Evolutionary conservation across 805 yeast species (phyloP), one percentile per base, ranked within the genome.

Genomic region (Wickerhamiella kazuoi): DNA sequence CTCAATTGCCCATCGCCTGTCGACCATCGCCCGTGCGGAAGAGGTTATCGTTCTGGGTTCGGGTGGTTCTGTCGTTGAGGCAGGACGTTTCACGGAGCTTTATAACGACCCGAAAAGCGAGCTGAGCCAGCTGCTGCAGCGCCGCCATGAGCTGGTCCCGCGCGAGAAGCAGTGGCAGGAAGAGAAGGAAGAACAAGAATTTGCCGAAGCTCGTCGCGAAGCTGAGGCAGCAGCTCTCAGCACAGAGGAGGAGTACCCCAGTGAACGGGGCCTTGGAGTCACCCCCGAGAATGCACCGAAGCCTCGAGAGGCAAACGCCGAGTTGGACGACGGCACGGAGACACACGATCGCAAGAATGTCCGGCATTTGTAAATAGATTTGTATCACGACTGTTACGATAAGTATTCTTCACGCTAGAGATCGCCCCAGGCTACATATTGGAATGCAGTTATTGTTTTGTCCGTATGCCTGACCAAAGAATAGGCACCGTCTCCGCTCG

Each of bases 1-100:
- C 31, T 79, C 90, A 34, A 84, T 87, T 50, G 96, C 96, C 1
- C 97, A 87, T 56, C 67, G 96, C 50, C 66, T 86, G 39, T 76
- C 90, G 13, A 87, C 97, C 0, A 87, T 87, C 43, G 73, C 74
- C 49, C 73, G 83, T 59, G 77, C 93, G 49, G 76, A 82, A 30
- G 67, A 82, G 46, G 76, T 86, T 11, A 69, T 87, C 38, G 96
- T 87, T 2, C 62, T 87, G 36, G 79, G 76, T 16, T 65, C 68
- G 26, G 72, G 76, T 29, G 93, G 94, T 3, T 66, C 64, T 35
- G 86, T 82, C 38, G 79, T 72, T 8, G 93, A 79, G 55, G 69
- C 74, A 32, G 90, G 86, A 14, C 44, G 62, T 8, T 81, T 73
- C 53, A 61, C 60, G 8, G 68, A 63, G 20, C 63, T 81, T 41